Percentiles rank a stretch among this genome's conserved stretches.
phyloP scores from a whole-genome alignment of 2,329 filamentous ascomycete genomes.

The Fusarium sp. region DNA sequence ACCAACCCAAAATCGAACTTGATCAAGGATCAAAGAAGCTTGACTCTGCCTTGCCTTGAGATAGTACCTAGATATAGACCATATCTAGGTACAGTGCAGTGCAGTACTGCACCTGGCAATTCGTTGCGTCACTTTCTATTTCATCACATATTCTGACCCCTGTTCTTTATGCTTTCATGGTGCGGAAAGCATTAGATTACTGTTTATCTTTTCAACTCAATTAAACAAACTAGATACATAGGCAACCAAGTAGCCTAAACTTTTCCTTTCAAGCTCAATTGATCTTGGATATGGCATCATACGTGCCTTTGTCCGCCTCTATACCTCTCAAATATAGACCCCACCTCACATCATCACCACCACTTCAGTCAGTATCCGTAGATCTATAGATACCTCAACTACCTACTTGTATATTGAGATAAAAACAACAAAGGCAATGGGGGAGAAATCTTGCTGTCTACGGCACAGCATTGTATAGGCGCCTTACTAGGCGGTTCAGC shows the following conservation, averaged over 20 bases:
- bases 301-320: neutral
- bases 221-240: neutral
- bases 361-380: neutral
- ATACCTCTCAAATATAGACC: neutral
- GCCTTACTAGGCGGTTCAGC: neutral
- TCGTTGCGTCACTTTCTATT: constrained; percentile 40
- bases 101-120: neutral
- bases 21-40: constrained; percentile 38
- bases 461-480: neutral
- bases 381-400: neutral
- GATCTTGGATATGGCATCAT: neutral
- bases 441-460: neutral
- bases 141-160: constrained; percentile 25
- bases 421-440: neutral
- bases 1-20: constrained; percentile 37
- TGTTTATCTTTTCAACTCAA: neutral
- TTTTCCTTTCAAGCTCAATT: neutral
- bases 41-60: constrained; percentile 18
- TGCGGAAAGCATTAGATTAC: neutral
- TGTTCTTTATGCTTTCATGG: neutral
- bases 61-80: neutral
- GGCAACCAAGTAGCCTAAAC: neutral
- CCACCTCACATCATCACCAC: neutral
- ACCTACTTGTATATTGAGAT: neutral
- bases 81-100: neutral